Evolutionary conservation across 768 basidiomycete genomes (phyloP), one percentile per base, ranked within the genome.

Genomic region (Termitomyces sp.): DNA sequence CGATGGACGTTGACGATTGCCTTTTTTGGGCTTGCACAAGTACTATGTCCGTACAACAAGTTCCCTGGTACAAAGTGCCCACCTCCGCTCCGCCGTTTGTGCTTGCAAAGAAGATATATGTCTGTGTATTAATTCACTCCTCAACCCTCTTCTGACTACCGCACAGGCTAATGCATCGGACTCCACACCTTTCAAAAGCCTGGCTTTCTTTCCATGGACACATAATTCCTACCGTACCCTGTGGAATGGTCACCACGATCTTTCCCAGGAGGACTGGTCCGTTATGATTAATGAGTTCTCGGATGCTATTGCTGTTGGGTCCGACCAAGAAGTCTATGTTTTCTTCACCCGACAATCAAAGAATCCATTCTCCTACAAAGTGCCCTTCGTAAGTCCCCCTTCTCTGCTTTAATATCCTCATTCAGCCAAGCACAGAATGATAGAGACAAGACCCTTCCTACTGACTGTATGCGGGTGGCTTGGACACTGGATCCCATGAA

Each of bases 401-500:
- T 44, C 32, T 39, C 48, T 55, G 3, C 28, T 35, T 52, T 45
- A 0, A 45, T 38, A 15, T 7, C 22, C 56, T 39, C 15, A 44
- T 52, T 36, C 57, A 54, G 38, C 20, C 24, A 32, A 15, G 48
- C 16, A 33, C 55, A 63, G 64, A 67, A 59, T 44, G 53, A 64
- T 44, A 39, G 48, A 24, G 65, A 64, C 32, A 62, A 57, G 45
- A 32, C 60, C 24, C 55, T 70, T 44, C 67, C 65, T 48, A 73
- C 74, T 7, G 79, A 81, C 67, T 70, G 66, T 48, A 73, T 76
- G 24, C 70, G 70, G 49, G 79, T 86, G 63, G 84, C 84, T 45
- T 92, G 90, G 90, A 81, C 82, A 24, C 66, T 91, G 49, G 75
- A 75, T 62, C 74, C 74, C 16, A 57, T 70, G 15, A 60, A 68